Evolutionary conservation across 495 filamentous ascomycete species (phyloP).

Genomic region (Daldinia concentrica): DNA sequence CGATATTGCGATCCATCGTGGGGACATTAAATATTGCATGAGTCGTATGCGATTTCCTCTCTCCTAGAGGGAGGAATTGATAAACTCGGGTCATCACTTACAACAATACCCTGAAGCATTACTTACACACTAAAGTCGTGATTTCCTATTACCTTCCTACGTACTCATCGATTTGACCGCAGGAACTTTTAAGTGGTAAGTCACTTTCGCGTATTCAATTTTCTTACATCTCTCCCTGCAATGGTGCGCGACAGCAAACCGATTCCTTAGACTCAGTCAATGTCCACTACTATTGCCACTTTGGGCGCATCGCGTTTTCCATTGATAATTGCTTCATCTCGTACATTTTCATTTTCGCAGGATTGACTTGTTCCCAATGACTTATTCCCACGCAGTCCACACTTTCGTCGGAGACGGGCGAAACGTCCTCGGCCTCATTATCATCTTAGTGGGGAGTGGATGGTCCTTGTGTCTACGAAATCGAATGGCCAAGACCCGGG

Average conservation of each 20-base stretch:
- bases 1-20: slow-evolving; percentile 3
- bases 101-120: background rate
- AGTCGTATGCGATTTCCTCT: slow-evolving; percentile 13
- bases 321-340: slow-evolving; percentile 7
- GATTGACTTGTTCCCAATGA: slow-evolving; percentile 41
- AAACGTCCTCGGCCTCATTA: slow-evolving; percentile 34
- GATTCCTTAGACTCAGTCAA: slow-evolving; percentile 25
- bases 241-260: slow-evolving; percentile 19
- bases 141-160: background rate
- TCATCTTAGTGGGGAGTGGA: slow-evolving; percentile 37
- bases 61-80: background rate
- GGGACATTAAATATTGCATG: slow-evolving; percentile 5
- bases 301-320: background rate
- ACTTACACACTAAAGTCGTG: background rate
- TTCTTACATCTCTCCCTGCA: slow-evolving; percentile 13
- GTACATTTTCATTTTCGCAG: background rate
- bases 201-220: slow-evolving; percentile 10
- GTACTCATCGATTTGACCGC: slow-evolving; percentile 12
- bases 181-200: slow-evolving; percentile 23
- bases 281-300: slow-evolving; percentile 8
- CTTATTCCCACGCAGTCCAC: slow-evolving; percentile 29
- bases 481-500: slow-evolving; percentile 43
- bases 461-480: slow-evolving; percentile 38
- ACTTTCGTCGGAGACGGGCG: slow-evolving; percentile 26
- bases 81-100: slow-evolving; percentile 12